These are phyloP conservation scores for Beauveria scarabaeidicola DNA, from an alignment of 2,329 filamentous ascomycete species.

Conservation along the genomic window DNA sequence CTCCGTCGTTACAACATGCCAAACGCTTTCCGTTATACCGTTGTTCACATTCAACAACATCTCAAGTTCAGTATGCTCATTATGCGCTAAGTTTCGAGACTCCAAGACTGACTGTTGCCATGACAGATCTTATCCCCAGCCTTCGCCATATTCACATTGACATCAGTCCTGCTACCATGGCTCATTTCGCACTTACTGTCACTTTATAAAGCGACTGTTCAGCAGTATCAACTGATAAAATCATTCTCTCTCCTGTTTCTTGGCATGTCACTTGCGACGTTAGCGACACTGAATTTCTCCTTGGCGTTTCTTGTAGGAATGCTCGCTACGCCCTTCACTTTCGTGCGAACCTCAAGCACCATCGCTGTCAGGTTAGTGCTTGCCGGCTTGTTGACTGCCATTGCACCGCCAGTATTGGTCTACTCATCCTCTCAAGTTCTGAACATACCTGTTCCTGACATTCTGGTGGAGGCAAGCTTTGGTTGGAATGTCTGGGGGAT, in stretches of 20 bases:
- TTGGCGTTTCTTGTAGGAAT: slow-evolving; percentile 80
- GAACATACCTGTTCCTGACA: slow-evolving; percentile 38
- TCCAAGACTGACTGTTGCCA: not conserved
- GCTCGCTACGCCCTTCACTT: slow-evolving; percentile 69
- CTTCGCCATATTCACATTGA: slow-evolving; percentile 49
- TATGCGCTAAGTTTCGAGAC: not conserved
- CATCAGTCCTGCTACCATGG: slow-evolving; percentile 49
- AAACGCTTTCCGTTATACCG: slow-evolving; percentile 71
- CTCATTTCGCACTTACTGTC: slow-evolving; percentile 48
- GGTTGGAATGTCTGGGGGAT: slow-evolving; percentile 85
- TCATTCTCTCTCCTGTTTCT: slow-evolving; percentile 88
- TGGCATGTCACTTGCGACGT: slow-evolving; percentile 82
- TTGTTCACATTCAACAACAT: slow-evolving; percentile 80
- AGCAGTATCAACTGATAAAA: slow-evolving; percentile 72
- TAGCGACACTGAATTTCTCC: slow-evolving; percentile 94
- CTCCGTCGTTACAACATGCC: slow-evolving; percentile 60
- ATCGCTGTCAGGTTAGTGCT: slow-evolving; percentile 33
- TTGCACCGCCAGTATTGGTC: slow-evolving; percentile 54
- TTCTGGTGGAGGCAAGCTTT: slow-evolving; percentile 68
- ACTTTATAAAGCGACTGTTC: slow-evolving; percentile 46
- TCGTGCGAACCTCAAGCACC: slow-evolving; percentile 45
- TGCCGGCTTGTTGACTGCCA: slow-evolving; percentile 44
- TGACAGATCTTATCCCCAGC: slow-evolving; percentile 47
- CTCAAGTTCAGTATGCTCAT: slow-evolving; percentile 50
- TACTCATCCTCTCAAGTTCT: slow-evolving; percentile 37